Conservation (phyloP, 192 early-diverging fungal genomes). For the Rhizophagus sp. region DNA sequence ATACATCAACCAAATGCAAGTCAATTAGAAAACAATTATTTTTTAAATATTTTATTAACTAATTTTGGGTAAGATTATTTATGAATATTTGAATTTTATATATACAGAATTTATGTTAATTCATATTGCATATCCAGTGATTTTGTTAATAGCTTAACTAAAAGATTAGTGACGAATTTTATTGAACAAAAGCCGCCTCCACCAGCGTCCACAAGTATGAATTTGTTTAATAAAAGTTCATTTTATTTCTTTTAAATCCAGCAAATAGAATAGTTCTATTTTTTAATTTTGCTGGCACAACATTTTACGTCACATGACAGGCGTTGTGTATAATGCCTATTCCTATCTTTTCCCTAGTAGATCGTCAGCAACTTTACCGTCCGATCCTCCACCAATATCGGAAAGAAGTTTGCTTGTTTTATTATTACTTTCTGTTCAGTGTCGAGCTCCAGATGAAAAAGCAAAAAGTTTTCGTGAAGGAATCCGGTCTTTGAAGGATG, state of each 20-base stretch:
- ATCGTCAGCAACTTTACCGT: slow-evolving; percentile 36
- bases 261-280: slow-evolving; percentile 15
- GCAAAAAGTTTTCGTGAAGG: slow-evolving; percentile 45
- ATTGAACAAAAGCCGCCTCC: slow-evolving; percentile 52
- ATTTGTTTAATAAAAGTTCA: too few species aligned
- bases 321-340: slow-evolving; percentile 69
- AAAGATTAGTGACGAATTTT: slow-evolving; percentile 48
- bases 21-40: slow-evolving; percentile 54
- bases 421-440: slow-evolving; percentile 51
- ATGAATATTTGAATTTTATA: background rate
- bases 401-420: slow-evolving; percentile 66
- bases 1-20: slow-evolving; percentile 46
- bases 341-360: slow-evolving; percentile 63
- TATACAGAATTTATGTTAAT: background rate
- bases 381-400: slow-evolving; percentile 56
- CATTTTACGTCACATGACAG: slow-evolving; percentile 34
- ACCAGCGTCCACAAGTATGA: slow-evolving; percentile 43
- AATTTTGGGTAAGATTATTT: slow-evolving; percentile 52
- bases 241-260: slow-evolving; percentile 15
- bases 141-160: background rate
- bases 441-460: slow-evolving; percentile 24
- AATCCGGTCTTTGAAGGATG: slow-evolving; percentile 45
- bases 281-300: slow-evolving; percentile 19
- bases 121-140: background rate
- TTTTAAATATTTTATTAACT: slow-evolving; percentile 64